Base-by-base conservation (phyloP, 805 yeast species). In the Jamesozyma lodderae region DNA sequence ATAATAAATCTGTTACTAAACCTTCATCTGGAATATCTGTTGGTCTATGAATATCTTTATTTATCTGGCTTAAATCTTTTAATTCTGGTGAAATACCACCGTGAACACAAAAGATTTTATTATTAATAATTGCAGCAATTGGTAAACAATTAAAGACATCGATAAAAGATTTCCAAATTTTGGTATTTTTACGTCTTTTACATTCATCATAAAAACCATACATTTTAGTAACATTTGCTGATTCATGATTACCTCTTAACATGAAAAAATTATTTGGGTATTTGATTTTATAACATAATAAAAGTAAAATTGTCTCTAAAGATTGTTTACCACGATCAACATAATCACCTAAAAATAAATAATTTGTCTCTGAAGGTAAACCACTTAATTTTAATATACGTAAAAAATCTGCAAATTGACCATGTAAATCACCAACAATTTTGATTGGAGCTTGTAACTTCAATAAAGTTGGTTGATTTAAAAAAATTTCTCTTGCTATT, bases 121-220 rank as follows among this genome's bases (percentile, higher is more conserved):
- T 88, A 8, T 94, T 95, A 27, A 92, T 95, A 24, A 84, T 77
- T 4, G 96, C 96, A 1, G 97, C 95, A 38, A 92, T 80, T 8
- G 98, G 98, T 47, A 92, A 68, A 1, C 96, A 82, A 62, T 92
- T 92, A 68, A 92, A 92, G 0, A 94, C 88, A 66, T 92, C 98
- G 45, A 92, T 77, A 53, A 92, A 92, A 40, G 76, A 66, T 58
- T 88, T 87, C 98, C 98, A 92, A 6, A 87, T 79, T 60, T 88
- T 90, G 47, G 88, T 74, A 53, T 81, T 81, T 52, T 94, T 77
- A 40, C 98, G 67, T 52, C 98, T 73, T 60, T 92, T 92, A 69
- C 98, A 92, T 63, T 92, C 98, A 63, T 92, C 98, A 60, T 86
- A 92, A 53, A 92, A 92, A 4, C 98, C 98, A 62, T 92, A 92